Conservation (phyloP, 2,329 filamentous ascomycete genomes). For the Fusarium nelsonii region DNA sequence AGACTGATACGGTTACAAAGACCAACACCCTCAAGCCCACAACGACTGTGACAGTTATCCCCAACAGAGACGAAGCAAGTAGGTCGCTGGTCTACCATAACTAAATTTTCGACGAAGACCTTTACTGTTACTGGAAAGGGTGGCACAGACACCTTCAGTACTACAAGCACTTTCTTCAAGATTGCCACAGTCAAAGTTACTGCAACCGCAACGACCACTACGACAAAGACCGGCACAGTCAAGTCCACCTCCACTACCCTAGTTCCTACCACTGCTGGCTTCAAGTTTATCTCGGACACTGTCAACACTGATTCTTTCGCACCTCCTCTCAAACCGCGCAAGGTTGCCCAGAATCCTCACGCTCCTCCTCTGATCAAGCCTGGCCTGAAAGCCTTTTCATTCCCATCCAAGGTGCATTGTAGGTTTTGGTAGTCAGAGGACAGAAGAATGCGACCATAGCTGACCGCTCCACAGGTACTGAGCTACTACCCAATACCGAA, state of each 20-base stretch:
- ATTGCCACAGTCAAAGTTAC: slow-evolving; percentile 12
- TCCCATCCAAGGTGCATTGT: slow-evolving; percentile 14
- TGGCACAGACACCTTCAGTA: slow-evolving; percentile 2
- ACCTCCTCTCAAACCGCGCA: not conserved
- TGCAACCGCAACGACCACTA: slow-evolving; percentile 9
- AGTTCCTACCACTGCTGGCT: slow-evolving; percentile 4
- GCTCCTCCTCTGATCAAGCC: not conserved
- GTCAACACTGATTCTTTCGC: slow-evolving; percentile 4
- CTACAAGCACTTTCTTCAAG: slow-evolving; percentile 16
- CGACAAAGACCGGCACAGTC: slow-evolving; percentile 6
- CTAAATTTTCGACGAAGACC: slow-evolving; percentile 4
- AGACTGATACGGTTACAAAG: slow-evolving; percentile 9
- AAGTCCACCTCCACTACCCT: slow-evolving; percentile 11
- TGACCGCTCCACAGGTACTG: not conserved
- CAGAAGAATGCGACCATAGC: too few relatives aligned
- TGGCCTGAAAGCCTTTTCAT: slow-evolving; percentile 11
- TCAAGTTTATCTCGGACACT: slow-evolving; percentile 4
- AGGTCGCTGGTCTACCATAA: slow-evolving; percentile 16
- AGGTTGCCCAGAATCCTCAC: not conserved
- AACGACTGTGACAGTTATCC: slow-evolving; percentile 2
- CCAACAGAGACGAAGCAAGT: slow-evolving; percentile 9
- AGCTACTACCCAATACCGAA: not conserved
- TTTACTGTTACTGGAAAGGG: slow-evolving; percentile 7
- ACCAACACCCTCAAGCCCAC: slow-evolving; percentile 1
- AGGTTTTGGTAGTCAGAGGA: not conserved